Percentiles rank a stretch among this genome's conserved stretches.
Evolutionary conservation across 2,329 filamentous ascomycete species (phyloP).

Genomic region (Calonectria hawksworthii): DNA sequence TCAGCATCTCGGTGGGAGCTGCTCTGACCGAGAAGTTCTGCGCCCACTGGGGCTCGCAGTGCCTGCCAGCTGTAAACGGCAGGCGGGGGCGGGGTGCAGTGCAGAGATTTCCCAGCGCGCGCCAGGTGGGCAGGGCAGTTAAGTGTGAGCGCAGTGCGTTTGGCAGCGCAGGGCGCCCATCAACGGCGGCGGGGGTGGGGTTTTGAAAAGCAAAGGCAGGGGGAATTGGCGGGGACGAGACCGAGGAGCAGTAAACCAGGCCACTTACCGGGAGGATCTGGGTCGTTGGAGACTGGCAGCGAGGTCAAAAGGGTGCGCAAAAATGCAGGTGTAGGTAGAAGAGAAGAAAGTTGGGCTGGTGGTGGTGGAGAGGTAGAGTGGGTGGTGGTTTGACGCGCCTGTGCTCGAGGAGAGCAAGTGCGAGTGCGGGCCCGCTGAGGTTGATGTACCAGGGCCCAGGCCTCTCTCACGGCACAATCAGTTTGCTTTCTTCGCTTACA

Average conservation of each 20-base stretch:
- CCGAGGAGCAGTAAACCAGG: slow-evolving; percentile 28
- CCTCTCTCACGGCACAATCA: slow-evolving; percentile 11
- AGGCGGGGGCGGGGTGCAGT: slow-evolving; percentile 48
- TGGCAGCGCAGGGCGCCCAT: slow-evolving; percentile 7
- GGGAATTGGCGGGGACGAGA: slow-evolving; percentile 35
- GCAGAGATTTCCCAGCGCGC: slow-evolving; percentile 43
- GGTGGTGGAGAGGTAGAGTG: slow-evolving; percentile 12
- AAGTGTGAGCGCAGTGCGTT: slow-evolving; percentile 8
- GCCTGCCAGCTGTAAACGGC: slow-evolving; percentile 40
- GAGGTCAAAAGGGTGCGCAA: slow-evolving; percentile 30
- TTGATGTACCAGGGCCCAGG: slow-evolving; percentile 36
- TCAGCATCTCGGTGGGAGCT: slow-evolving; percentile 9
- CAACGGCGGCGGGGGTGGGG: slow-evolving; percentile 12
- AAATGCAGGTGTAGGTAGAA: slow-evolving; percentile 27
- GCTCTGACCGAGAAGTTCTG: slow-evolving; percentile 15
- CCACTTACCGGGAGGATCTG: slow-evolving; percentile 25
- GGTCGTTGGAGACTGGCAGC: slow-evolving; percentile 1
- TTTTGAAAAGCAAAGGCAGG: background rate
- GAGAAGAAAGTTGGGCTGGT: slow-evolving; percentile 28
- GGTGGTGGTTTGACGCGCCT: slow-evolving; percentile 24
- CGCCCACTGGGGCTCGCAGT: slow-evolving; percentile 32
- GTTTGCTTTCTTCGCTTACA: slow-evolving; percentile 27
- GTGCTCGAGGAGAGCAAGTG: slow-evolving; percentile 41
- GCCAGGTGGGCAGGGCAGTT: slow-evolving; percentile 14
- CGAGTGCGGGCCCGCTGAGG: slow-evolving; percentile 41